Percentiles rank a stretch among this genome's conserved stretches.
phyloP scores from a whole-genome alignment of 1,284 basidiomycete species.

The Apiotrichum gracile region DNA sequence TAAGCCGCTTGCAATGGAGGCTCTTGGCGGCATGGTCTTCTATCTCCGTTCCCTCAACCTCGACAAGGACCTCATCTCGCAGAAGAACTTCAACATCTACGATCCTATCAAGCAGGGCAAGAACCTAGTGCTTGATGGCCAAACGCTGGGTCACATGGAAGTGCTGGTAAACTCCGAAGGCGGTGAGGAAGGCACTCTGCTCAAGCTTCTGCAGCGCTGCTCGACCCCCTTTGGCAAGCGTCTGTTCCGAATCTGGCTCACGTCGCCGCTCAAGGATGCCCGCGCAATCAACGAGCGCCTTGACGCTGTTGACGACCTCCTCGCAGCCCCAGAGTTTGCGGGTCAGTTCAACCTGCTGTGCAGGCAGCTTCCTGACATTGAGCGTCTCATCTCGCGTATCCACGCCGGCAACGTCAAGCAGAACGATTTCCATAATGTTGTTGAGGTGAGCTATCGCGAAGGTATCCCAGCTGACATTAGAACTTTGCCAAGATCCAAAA shows the following conservation, averaged over 20 bases:
- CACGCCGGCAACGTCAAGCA: conserved; percentile 85
- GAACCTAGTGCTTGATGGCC: conserved; percentile 81
- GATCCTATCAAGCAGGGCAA: conserved; percentile 84
- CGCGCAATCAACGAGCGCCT: conserved; percentile 82
- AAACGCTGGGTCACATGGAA: conserved; percentile 88
- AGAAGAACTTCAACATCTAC: conserved; percentile 94
- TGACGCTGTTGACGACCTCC: conserved; percentile 84
- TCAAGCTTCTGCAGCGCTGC: conserved; percentile 76
- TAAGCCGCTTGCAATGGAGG: conserved; percentile 65
- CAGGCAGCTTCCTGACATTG: conserved; percentile 82
- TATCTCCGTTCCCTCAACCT: conserved; percentile 88
- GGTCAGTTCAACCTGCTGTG: conserved; percentile 65
- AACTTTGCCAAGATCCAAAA: conserved; percentile 67
- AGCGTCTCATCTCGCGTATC: conserved; percentile 85
- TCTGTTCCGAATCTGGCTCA: conserved; percentile 63
- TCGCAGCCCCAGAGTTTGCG: conserved; percentile 69
- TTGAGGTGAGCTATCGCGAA: conserved; percentile 54
- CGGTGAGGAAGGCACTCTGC: conserved; percentile 76
- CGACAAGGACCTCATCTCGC: conserved; percentile 83
- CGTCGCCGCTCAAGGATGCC: conserved; percentile 73
- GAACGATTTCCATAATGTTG: conserved; percentile 75
- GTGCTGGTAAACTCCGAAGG: conserved; percentile 87
- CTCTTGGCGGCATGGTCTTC: conserved; percentile 84
- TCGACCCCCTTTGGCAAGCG: conserved; percentile 68
- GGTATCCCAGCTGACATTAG: conserved; percentile 45